These are phyloP conservation scores for Leishmania arabica DNA, from an alignment of 208 protist genomes.

Conservation along the genomic window DNA sequence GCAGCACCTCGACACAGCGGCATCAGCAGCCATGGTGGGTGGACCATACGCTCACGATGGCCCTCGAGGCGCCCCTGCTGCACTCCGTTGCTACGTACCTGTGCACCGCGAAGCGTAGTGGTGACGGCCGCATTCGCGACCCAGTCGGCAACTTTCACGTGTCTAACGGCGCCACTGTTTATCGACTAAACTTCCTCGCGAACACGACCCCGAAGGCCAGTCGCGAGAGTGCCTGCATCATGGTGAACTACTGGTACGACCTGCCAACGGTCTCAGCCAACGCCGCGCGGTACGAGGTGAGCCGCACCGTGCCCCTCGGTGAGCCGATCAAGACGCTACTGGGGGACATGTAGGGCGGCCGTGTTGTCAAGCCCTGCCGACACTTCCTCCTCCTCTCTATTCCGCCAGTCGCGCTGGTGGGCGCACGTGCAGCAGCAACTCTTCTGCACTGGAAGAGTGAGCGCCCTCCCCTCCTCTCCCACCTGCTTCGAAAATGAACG, in stretches of 20 bases:
- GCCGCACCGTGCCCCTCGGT: constrained; percentile 49
- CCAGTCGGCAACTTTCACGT: constrained; percentile 90
- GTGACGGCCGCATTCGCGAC: constrained; percentile 59
- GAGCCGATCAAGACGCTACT: constrained; percentile 44
- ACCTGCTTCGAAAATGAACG: not conserved
- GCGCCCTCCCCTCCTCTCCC: not conserved
- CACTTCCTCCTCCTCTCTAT: not conserved
- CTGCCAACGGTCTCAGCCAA: constrained; percentile 46
- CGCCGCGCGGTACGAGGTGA: constrained; percentile 59
- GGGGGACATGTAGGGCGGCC: not conserved
- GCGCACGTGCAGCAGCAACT: not conserved
- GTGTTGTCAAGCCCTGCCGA: not conserved
- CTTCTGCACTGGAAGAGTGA: not conserved
- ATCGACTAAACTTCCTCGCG: constrained; percentile 73
- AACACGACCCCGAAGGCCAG: constrained; percentile 70
- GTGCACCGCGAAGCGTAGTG: constrained; percentile 47
- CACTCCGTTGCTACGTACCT: constrained; percentile 78
- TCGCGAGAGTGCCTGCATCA: constrained; percentile 76
- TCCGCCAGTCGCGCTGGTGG: not conserved
- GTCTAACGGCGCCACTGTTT: constrained; percentile 81
- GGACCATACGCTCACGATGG: constrained; percentile 54
- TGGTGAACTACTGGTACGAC: constrained; percentile 92
- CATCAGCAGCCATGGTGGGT: constrained; percentile 47
- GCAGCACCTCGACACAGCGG: not conserved
- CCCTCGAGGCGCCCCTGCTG: constrained; percentile 61